These are phyloP conservation scores for Cupressus sempervirens DNA, from an alignment of 75 land plant genomes.

Conservation along the genomic window DNA sequence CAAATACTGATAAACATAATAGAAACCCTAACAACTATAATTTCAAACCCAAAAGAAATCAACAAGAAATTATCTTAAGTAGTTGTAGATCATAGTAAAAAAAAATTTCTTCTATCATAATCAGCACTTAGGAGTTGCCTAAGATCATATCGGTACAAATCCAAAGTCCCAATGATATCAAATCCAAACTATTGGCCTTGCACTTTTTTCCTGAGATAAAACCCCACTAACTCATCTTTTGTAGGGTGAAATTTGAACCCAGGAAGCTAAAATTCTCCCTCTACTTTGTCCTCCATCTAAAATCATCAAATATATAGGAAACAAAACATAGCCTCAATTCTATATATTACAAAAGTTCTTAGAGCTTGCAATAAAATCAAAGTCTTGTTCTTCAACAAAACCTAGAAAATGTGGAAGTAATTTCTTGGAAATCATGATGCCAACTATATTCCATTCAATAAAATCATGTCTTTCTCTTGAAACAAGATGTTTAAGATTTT, in stretches of 20 bases:
- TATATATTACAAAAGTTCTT: not conserved
- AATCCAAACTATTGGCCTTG: conserved; percentile 20
- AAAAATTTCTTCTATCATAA: not conserved
- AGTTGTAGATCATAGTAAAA: not conserved
- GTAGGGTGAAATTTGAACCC: conserved; percentile 74
- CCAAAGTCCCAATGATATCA: conserved; percentile 35
- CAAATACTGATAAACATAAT: conserved; percentile 15
- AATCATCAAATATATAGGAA: not conserved
- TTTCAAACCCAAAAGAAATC: not conserved
- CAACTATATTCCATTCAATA: not conserved
- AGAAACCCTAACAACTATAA: not conserved
- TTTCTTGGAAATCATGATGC: not conserved
- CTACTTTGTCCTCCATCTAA: not conserved
- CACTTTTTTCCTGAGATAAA: conserved; percentile 40
- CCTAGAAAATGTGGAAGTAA: not conserved
- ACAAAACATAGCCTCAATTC: not conserved
- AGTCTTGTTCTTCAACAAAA: no score
- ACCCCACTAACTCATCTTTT: conserved; percentile 61
- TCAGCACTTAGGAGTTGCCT: conserved; percentile 50
- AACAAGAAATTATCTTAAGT: not conserved
- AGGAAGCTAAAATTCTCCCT: conserved; percentile 25
- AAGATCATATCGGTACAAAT: conserved; percentile 48
- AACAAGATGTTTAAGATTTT: not conserved
- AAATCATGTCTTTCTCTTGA: not conserved
- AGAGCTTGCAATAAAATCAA: not conserved